A percentile compares a stretch with the other conserved stretches of the same genome.
These are phyloP conservation scores for Aspergillus conjunctus DNA, from an alignment of 495 filamentous ascomycete genomes.

Conservation along the genomic window DNA sequence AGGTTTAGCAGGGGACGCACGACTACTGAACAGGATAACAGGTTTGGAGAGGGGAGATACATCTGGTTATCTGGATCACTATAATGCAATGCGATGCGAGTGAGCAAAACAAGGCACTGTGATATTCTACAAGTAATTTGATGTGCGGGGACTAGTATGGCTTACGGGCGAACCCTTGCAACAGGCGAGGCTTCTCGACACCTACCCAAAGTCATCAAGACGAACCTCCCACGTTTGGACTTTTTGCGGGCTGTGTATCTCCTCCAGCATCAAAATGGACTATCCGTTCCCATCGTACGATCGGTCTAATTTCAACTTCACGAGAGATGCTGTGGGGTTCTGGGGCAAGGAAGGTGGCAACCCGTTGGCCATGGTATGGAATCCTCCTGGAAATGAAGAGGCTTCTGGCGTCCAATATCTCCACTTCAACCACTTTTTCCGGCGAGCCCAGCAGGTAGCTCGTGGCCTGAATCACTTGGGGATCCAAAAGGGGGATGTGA, in stretches of 20 bases:
- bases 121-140: too few relatives aligned
- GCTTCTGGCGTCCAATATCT: not conserved
- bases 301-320: not conserved
- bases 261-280: not conserved
- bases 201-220: not conserved
- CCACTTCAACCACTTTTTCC: not conserved
- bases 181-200: too few relatives aligned
- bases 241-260: not conserved
- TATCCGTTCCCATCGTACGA: not conserved
- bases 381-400: not conserved
- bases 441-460: not conserved
- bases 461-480: not conserved
- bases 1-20: too few relatives aligned
- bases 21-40: too few relatives aligned
- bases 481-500: not conserved
- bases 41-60: too few relatives aligned
- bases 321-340: not conserved
- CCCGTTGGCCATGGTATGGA: not conserved
- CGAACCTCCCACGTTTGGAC: too few relatives aligned
- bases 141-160: too few relatives aligned
- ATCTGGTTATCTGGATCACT: too few relatives aligned
- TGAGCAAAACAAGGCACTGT: too few relatives aligned
- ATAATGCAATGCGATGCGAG: too few relatives aligned
- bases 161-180: too few relatives aligned
- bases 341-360: not conserved